Conservation (phyloP, 495 filamentous ascomycete genomes). For the Friedmanniomyces endolithicus region DNA sequence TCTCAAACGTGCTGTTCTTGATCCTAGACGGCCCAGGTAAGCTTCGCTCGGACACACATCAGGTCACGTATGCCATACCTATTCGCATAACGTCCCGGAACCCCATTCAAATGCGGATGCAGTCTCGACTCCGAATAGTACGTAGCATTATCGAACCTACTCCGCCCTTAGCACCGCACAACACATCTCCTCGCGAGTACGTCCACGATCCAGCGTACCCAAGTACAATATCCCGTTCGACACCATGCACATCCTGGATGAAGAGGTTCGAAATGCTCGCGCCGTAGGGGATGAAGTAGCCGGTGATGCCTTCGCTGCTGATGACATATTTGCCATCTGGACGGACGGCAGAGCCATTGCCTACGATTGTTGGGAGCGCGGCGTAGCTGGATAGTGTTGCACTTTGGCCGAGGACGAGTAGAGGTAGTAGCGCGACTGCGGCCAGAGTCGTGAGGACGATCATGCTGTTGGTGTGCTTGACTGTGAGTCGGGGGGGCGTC, state of each 20-base stretch:
- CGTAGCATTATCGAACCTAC: constrained; percentile 55
- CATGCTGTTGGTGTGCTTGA: not conserved
- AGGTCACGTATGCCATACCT: not conserved
- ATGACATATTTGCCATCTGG: constrained; percentile 53
- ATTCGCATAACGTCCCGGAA: constrained; percentile 17
- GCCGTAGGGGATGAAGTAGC: constrained; percentile 65
- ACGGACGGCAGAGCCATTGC: constrained; percentile 4
- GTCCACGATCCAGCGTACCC: constrained; percentile 29
- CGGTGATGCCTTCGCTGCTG: constrained; percentile 56
- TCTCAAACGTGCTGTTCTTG: constrained; percentile 67
- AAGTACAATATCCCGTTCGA: constrained; percentile 50
- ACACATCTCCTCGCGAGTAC: not conserved
- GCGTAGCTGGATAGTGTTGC: not conserved
- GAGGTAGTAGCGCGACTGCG: not conserved
- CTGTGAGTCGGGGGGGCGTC: not conserved
- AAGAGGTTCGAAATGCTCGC: constrained; percentile 63
- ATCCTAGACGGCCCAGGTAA: constrained; percentile 48
- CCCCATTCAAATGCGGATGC: constrained; percentile 15
- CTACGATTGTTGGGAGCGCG: not conserved
- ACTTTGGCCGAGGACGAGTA: not conserved
- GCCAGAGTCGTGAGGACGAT: not conserved
- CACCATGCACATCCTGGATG: constrained; percentile 57
- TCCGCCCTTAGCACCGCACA: not conserved
- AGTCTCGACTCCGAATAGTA: constrained; percentile 54
- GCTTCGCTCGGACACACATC: constrained; percentile 46